Evolutionary conservation across 2,329 filamentous ascomycete species (phyloP), one percentile per base, ranked within the genome.

Genomic region (Endoconidiophora polonica): DNA sequence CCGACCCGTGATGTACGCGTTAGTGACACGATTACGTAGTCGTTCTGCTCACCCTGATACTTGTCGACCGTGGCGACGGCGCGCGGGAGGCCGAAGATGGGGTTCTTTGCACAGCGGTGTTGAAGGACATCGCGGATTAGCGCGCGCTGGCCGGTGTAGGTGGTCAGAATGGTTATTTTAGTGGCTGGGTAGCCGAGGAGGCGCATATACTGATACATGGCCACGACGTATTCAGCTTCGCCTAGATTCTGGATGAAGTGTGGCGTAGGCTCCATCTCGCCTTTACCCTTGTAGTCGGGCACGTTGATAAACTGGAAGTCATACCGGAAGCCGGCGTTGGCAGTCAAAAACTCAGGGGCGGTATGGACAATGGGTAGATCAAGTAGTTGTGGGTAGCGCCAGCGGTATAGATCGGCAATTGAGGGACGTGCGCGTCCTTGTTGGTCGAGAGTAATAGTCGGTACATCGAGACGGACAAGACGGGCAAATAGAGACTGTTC

Each of bases 31-130:
- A 98, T 94, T 57, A 98, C 79, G 60, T 95, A 96, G 61, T 98
- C 91, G 65, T 98, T 98, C 66, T 98, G 91, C 70, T 98, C 91
- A 62, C 91, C 93, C 68, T 98, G 91, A 60, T 96, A 98, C 64
- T 94, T 95, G 68, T 98, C 91, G 55, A 98, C 90, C 4, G 93
- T 98, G 3, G 86, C 88, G 24, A 98, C 86, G 48, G 83, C 81
- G 64, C 81, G 83, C 16, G 91, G 91, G 63, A 94, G 68, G 6
- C 90, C 88, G 65, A 98, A 98, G 18, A 96, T 68, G 2, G 79
- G 68, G 58, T 87, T 93, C 58, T 77, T 82, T 37, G 79, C 81
- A 64, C 91, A 98, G 52, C 91, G 76, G 61, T 93, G 85, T 12
- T 68, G 69, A 47, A 98, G 67, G 3, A 98, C 86, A 63, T 98